Conservation (phyloP, 1,284 basidiomycete genomes). For the Sporisorium graminicola region DNA sequence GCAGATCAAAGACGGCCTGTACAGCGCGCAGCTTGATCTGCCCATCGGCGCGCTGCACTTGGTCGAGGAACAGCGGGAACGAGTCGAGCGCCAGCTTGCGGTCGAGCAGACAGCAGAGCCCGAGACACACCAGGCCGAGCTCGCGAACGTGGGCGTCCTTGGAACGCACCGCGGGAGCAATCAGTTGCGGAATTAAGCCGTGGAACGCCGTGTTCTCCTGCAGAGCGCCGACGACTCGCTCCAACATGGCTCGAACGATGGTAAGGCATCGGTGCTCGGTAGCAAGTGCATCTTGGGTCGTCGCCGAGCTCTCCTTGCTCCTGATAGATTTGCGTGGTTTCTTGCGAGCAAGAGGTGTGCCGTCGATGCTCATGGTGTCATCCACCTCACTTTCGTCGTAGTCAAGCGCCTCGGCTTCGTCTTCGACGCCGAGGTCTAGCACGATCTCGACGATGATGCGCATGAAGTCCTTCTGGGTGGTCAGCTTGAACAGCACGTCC, state of each 20-base stretch:
- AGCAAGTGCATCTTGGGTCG: conserved; percentile 40
- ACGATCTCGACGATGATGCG: conserved; percentile 94
- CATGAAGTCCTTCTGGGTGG: conserved; percentile 90
- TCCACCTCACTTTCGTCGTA: conserved; percentile 46
- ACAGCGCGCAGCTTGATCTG: conserved; percentile 84
- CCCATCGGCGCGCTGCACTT: conserved; percentile 82
- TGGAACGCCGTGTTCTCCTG: conserved; percentile 94
- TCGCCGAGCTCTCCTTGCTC: conserved; percentile 21
- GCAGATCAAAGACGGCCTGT: conserved; percentile 88
- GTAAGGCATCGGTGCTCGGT: conserved; percentile 61
- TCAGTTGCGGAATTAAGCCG: conserved; percentile 88
- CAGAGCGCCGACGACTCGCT: conserved; percentile 79
- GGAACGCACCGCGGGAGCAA: conserved; percentile 88
- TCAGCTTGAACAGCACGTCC: conserved; percentile 87
- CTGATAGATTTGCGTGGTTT: conserved; percentile 46
- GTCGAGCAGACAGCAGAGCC: conserved; percentile 91
- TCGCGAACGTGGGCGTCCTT: conserved; percentile 87
- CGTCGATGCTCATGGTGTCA: conserved; percentile 46
- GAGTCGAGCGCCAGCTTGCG: conserved; percentile 88
- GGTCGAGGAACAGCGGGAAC: conserved; percentile 89
- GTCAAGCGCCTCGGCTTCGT: conserved; percentile 71
- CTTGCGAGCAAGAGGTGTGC: conserved; percentile 42
- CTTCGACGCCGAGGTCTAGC: conserved; percentile 71
- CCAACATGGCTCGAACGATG: conserved; percentile 90
- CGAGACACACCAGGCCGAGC: conserved; percentile 86